Evolutionary conservation across 179 eudicot species (phyloP).

Genomic region (Actinidia chinensis): DNA sequence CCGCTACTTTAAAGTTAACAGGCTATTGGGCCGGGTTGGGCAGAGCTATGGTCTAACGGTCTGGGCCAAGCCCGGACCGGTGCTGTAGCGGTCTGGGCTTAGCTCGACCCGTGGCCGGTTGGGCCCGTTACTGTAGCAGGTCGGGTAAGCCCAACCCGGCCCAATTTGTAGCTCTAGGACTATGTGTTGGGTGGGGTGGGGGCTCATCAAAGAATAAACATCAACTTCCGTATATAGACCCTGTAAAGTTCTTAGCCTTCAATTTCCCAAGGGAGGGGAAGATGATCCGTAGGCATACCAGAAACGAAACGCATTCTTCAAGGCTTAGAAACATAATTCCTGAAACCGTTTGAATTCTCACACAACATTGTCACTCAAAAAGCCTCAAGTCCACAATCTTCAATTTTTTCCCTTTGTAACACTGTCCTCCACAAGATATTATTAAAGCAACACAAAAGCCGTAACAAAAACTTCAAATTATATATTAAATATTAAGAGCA

Average conservation of each 20-base stretch:
- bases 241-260: too few species aligned
- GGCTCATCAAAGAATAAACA: not conserved
- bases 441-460: not conserved
- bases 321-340: not conserved
- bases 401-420: not conserved
- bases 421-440: not conserved
- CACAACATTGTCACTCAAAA: not conserved
- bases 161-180: too few species aligned
- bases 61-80: too few species aligned
- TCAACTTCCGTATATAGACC: too few species aligned
- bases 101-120: too few species aligned
- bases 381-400: not conserved
- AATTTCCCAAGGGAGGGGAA: not conserved
- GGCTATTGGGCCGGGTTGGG: too few species aligned
- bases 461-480: not conserved
- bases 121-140: too few species aligned
- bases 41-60: too few species aligned
- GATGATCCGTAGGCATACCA: not conserved
- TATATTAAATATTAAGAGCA: not conserved
- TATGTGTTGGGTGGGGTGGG: too few species aligned
- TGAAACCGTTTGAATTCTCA: not conserved
- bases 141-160: too few species aligned
- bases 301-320: not conserved
- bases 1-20: too few species aligned
- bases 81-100: too few species aligned